Base-by-base conservation (phyloP, 495 filamentous ascomycete genomes). In the Aspergillus sclerotiicarbonarius region DNA sequence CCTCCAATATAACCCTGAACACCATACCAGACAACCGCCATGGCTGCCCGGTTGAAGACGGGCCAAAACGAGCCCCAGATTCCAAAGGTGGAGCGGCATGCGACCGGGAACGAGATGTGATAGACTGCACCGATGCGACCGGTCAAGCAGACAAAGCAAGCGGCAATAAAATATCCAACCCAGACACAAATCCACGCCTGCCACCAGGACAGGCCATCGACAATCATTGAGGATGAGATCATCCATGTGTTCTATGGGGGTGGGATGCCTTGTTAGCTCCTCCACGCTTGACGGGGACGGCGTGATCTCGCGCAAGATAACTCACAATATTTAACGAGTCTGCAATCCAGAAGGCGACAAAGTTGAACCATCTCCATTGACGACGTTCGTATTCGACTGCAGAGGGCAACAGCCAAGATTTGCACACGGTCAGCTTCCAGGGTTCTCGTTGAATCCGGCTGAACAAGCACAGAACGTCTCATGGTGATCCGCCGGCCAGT, bases 31-130 rank as follows among this genome's bases (percentile, higher is more conserved):
- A 78, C 76, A 10, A 71, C 89, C 85, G 91, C 88, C 87, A 96
- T 94, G 6, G 84, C 91, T 12, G 90, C 89, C 35, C 92, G 82
- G 66, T 96, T 96, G 62, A 97, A 86, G 4, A 96, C 87, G 1
- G 92, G 92, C 92, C 92, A 96, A 51, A 96, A 73, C 35, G 82
- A 86, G 3, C 91, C 91, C 86, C 89, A 96, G 57, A 94, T 89
- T 39, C 91, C 91, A 62, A 96, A 96, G 0, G 86, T 87, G 3
- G 87, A 81, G 57, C 91, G 78, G 46, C 76, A 79, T 15, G 89
- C 84, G 25, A 96, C 90, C 4, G 91, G 91, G 69, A 94, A 96
- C 3, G 89, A 89, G 48, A 94, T 90, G 71, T 92, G 88, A 73
- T 96, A 96, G 30, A 84, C 87, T n/a, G 91, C 89, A 53, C 91